Evolutionary conservation across 2,329 filamentous ascomycete genomes (phyloP).

Genomic region (Fusarium zealandicum): DNA sequence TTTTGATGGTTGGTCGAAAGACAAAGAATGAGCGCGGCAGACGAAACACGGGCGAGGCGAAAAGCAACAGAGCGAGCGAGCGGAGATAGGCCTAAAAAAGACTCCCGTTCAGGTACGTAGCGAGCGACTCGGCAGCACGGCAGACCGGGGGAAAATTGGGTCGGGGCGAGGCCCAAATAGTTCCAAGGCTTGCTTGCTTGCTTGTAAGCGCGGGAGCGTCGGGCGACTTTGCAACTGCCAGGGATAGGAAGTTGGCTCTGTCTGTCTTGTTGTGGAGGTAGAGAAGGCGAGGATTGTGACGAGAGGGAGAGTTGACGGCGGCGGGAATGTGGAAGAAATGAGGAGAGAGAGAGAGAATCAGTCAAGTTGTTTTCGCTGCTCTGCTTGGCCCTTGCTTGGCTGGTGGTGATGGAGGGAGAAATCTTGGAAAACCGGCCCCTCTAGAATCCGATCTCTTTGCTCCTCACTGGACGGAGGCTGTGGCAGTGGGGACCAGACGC

Average conservation of each 20-base stretch:
- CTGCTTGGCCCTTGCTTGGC: neutral
- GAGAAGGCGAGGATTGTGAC: constrained; percentile 15
- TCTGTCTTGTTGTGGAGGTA: neutral
- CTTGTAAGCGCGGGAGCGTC: constrained; percentile 22
- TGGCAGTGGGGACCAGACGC: constrained; percentile 5
- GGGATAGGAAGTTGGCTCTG: too few relatives aligned
- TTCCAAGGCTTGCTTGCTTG: neutral
- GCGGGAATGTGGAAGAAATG: constrained; percentile 27
- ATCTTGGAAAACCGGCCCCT: neutral
- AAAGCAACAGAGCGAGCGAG: constrained; percentile 9
- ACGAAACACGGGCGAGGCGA: constrained; percentile 8
- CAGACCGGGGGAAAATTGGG: constrained; percentile 30
- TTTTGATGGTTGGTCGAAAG: neutral
- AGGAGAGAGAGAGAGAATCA: neutral
- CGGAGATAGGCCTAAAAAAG: neutral
- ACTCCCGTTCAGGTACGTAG: constrained; percentile 1
- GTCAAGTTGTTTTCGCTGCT: neutral
- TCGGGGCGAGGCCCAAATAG: neutral
- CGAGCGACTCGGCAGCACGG: constrained; percentile 19
- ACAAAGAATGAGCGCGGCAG: constrained; percentile 5
- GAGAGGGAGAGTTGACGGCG: constrained; percentile 15
- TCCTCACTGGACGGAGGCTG: constrained; percentile 17
- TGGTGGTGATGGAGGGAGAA: neutral
- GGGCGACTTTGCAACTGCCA: constrained; percentile 1
- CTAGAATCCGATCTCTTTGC: neutral